Evolutionary conservation across 495 filamentous ascomycete species (phyloP).

Genomic region (Clohesyomyces aquaticus): DNA sequence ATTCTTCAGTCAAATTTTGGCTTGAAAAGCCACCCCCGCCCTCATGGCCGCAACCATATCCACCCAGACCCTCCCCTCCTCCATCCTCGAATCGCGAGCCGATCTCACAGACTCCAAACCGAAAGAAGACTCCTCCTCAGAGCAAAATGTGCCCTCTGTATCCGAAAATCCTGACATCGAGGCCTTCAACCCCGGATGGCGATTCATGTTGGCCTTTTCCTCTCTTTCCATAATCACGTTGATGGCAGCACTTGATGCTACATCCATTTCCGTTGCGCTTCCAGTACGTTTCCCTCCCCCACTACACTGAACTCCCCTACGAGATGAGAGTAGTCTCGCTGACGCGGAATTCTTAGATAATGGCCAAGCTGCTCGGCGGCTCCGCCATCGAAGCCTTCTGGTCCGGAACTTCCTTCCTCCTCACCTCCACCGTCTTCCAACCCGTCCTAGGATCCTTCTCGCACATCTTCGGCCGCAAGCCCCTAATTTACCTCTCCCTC

Average conservation of each 20-base stretch:
- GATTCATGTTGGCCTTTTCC: slow-evolving; percentile 54
- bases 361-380: slow-evolving; percentile 55
- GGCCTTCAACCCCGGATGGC: slow-evolving; percentile 48
- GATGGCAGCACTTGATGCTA: slow-evolving; percentile 74
- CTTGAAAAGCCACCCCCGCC: too few species aligned
- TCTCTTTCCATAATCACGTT: slow-evolving; percentile 65
- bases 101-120: background rate
- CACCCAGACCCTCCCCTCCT: background rate
- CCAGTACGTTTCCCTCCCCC: slow-evolving; percentile 53
- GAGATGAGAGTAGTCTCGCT: too few species aligned
- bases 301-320: too few species aligned
- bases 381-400: slow-evolving; percentile 65
- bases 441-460: slow-evolving; percentile 50
- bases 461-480: slow-evolving; percentile 56
- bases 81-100: background rate
- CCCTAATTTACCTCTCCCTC: slow-evolving; percentile 55
- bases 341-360: too few species aligned
- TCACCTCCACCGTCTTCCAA: slow-evolving; percentile 53
- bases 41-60: background rate
- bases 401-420: slow-evolving; percentile 59
- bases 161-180: slow-evolving; percentile 16
- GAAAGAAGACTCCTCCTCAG: slow-evolving; percentile 1
- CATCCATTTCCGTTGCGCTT: slow-evolving; percentile 72
- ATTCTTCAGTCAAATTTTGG: too few species aligned
- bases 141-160: background rate